These are phyloP conservation scores for Veloboletus limbatus DNA, from an alignment of 1,284 basidiomycete species.

Conservation along the genomic window DNA sequence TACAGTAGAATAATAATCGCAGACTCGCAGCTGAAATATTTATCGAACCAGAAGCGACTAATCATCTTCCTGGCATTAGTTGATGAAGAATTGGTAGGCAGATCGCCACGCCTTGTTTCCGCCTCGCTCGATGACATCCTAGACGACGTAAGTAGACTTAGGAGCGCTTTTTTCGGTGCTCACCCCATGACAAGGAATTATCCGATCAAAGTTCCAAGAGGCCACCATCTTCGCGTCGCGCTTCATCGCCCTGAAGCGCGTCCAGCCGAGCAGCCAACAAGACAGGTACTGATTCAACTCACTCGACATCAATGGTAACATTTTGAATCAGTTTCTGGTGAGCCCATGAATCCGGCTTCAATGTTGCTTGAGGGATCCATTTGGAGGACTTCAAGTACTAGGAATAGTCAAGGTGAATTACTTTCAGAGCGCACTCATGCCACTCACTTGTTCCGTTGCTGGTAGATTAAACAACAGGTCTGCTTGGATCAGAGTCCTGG, in stretches of 20 bases:
- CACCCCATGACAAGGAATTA: conserved; percentile 94
- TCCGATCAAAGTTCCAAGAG: conserved; percentile 83
- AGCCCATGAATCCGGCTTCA: conserved; percentile 59
- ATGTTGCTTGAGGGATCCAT: conserved; percentile 43
- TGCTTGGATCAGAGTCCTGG: conserved; percentile 80
- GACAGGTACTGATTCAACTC: conserved; percentile 7
- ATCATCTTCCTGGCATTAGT: conserved; percentile 9
- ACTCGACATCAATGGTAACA: conserved; percentile 25
- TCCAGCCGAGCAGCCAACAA: background rate
- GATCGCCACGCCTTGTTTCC: conserved; percentile 70
- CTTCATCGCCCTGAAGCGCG: conserved; percentile 61
- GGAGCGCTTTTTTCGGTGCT: conserved; percentile 20
- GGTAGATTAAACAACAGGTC: conserved; percentile 93
- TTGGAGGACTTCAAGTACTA: conserved; percentile 52
- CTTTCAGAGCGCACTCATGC: background rate
- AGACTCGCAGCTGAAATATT: background rate
- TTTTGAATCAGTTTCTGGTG: conserved; percentile 54
- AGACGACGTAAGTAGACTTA: conserved; percentile 7
- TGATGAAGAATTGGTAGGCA: conserved; percentile 36
- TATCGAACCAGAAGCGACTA: background rate
- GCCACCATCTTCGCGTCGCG: conserved; percentile 70
- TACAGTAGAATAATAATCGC: background rate
- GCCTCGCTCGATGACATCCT: conserved; percentile 79
- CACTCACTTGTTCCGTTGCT: conserved; percentile 72
- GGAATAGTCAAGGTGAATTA: conserved; percentile 18